Evolutionary conservation across 2,329 filamentous ascomycete species (phyloP), one percentile per base, ranked within the genome.

Genomic region (Arthroderma uncinatum): DNA sequence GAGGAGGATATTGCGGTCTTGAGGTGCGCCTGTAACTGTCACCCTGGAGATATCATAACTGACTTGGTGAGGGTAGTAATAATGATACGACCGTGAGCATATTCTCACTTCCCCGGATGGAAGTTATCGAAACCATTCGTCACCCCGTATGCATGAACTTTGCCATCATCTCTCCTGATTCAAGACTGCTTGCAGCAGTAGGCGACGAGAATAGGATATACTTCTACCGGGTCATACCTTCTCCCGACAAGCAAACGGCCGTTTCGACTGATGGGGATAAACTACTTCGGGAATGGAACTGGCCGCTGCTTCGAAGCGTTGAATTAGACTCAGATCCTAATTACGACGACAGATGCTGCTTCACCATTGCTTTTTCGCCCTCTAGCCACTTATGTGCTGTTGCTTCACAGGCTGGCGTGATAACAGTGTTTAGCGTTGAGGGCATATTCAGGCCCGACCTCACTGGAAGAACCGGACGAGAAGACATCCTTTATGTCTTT

Each of bases 91-190:
- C 87, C 1, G 87, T 97, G 57, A 85, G 86, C 28, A 74, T 96
- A n/a, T 89, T 94, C 67, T 86, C 85, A 53, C 76, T 97, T 19
- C 77, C 81, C 28, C 81, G 85, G 55, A 81, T 83, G 12, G 78
- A 86, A 59, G 77, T 86, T 36, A 73, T 94, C 21, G 83, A 87
- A 56, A 79, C 84, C 44, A 75, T 96, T 55, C 78, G 81, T 2
- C 85, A 95, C 62, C 85, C 87, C 4, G 87, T 92, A 67, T 87
- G 84, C 62, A 92, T 97, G 75, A 98, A 98, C 66, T 89, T 94
- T 66, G 89, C 91, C 34, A 82, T 91, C n/a, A 85, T 98, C 55
- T 96, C 92, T 5, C 93, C 92, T 0, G 87, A 96, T 68, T 92
- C 91, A 0, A 81, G 79, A 19, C 73, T 92, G 9, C 77, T 97